Evolutionary conservation across 345 rosid species (phyloP), one percentile per base, ranked within the genome.

Genomic region (Eucalyptus sideroxylon): DNA sequence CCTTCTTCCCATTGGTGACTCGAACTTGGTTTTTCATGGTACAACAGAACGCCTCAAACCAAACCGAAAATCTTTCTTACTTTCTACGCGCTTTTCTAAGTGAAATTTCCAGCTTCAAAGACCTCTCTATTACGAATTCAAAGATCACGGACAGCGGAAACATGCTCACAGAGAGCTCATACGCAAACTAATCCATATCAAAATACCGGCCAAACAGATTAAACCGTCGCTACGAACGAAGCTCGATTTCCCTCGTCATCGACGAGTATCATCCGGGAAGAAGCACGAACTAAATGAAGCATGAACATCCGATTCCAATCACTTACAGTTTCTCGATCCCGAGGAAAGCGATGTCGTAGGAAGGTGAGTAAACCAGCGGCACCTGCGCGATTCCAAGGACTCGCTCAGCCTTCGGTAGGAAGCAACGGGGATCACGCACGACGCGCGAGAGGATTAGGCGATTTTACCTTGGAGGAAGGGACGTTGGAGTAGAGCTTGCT

Each of bases 321-420:
- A 88, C 98, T 92, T 91, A 98, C 99, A 97, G 91, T 88, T 98
- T 98, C 94, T 97, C 99, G 15, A 98, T 92, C 88, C 99, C 99
- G 88, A 96, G 90, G 93, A 98, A 97, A 12, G 97, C 88, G 90
- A 98, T 98, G 88, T 96, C 86, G 87, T 89, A 89, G 7, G 90
- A 44, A 31, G 98, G 67, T 40, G 99, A 97, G 91, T 96, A 96
- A 89, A 97, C 94, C 67, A 97, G 80, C 31, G 99, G 98, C 34
- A 62, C 69, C 69, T 62, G 69, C 69, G 69, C 69, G 34, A 62
- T 62, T 62, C 69, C 69, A 34, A 62, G 5, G 69, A 62, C 69
- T 62, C 34, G 2, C 34, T 62, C 69, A 62, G 69, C 16, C 34
- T 62, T 30, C 31, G 16, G 31, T 27, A 7, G 0, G 0, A 31